These are phyloP conservation scores for Pulveroboletus sp. DNA, from an alignment of 768 basidiomycete genomes.

Conservation along the genomic window DNA sequence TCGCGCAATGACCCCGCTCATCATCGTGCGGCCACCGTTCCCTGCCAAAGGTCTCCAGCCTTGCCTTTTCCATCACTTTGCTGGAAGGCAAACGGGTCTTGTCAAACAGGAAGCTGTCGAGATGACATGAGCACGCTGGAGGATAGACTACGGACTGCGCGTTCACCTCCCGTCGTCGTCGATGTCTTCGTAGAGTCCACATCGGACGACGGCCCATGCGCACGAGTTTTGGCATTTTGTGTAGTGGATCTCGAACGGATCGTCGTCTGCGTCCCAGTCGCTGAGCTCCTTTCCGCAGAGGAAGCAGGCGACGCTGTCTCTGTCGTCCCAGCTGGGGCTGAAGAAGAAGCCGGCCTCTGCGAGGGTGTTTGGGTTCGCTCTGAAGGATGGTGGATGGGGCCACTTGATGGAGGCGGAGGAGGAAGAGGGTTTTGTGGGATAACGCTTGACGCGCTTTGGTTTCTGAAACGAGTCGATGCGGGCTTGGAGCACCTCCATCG, in stretches of 20 bases:
- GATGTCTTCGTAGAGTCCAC: slow-evolving; percentile 58
- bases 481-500: slow-evolving; percentile 52
- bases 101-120: slow-evolving; percentile 56
- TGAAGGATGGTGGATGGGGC: slow-evolving; percentile 65
- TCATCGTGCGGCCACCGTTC: slow-evolving; percentile 80
- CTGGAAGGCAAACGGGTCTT: slow-evolving; percentile 60
- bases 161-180: slow-evolving; percentile 55
- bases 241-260: slow-evolving; percentile 83
- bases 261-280: slow-evolving; percentile 82
- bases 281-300: slow-evolving; percentile 77
- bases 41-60: slow-evolving; percentile 62
- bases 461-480: slow-evolving; percentile 70
- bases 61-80: slow-evolving; percentile 67
- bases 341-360: slow-evolving; percentile 91
- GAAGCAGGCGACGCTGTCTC: slow-evolving; percentile 80
- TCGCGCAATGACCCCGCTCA: slow-evolving; percentile 59
- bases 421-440: slow-evolving; percentile 45
- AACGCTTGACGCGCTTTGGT: slow-evolving; percentile 53
- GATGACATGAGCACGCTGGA: slow-evolving; percentile 2
- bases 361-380: slow-evolving; percentile 68
- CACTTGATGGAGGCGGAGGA: slow-evolving; percentile 55
- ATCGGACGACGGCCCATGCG: slow-evolving; percentile 79
- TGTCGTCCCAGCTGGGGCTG: slow-evolving; percentile 60
- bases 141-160: slow-evolving; percentile 15
- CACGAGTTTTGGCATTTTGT: slow-evolving; percentile 63